Base-by-base conservation (phyloP, 495 filamentous ascomycete genomes). In the Cenococcum geophilum region DNA sequence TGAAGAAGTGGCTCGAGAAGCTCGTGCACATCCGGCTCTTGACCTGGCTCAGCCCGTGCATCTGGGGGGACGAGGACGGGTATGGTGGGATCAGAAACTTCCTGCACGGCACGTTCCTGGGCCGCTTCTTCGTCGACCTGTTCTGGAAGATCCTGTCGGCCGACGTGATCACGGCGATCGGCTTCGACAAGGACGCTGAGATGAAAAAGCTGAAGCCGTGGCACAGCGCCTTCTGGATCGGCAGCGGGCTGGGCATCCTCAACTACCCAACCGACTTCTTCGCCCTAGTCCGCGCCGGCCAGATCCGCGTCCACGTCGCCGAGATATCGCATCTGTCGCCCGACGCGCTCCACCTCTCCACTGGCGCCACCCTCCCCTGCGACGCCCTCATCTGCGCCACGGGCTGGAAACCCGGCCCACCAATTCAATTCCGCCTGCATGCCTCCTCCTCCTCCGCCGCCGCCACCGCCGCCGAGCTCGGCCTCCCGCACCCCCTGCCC, bases 211-310 rank as follows among this genome's bases (percentile, higher is more conserved):
- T 89, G 22, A 78, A 82, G 65, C 85, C 86, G 0, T 85, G 83
- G 83, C 72, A 77, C n/a, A 63, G 75, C 0, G 69, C 82, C 8
- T 86, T 90, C 72, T 90, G 83, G 76, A 76, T 77, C 4, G 87
- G 79, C 1, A 78, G 75, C 1, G 78, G 78, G 9, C 77, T 88
- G 51, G 81, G 78, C 45, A 88, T 90, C 65, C 76, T 89, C 51
- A 90, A 90, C 72, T 89, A 88, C 59, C 78, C 79, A 0, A 82
- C 78, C 10, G 73, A 87, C 66, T 78, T 90, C 70, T 87, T 86
- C 68, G 80, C 85, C 14, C 70, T 82, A 0, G 74, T 91, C 20
- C 76, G 74, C 5, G 72, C 78, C 40, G 84, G 82, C 16, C 79
- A 74, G 11, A 76, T 87, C 50, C 76, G 74, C 8, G 78, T 90